These are phyloP conservation scores for Trametes maxima DNA, from an alignment of 768 basidiomycete species.

Conservation along the genomic window DNA sequence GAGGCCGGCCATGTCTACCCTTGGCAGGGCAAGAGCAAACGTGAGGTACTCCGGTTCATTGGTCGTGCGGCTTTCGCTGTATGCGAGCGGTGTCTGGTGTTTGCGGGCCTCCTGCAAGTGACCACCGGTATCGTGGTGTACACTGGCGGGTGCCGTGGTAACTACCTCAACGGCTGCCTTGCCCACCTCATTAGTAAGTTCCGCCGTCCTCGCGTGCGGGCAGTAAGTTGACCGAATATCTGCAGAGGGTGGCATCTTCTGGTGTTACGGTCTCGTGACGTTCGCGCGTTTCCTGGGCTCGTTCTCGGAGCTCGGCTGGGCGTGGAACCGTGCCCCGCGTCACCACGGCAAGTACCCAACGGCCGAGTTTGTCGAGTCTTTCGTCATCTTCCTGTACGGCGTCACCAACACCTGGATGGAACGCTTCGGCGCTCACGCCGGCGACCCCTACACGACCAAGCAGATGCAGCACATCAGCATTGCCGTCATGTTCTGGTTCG, in stretches of 20 bases:
- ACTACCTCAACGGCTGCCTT: constrained; percentile 79
- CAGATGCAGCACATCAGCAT: constrained; percentile 94
- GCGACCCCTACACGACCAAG: constrained; percentile 87
- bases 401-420: constrained; percentile 97
- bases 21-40: constrained; percentile 22
- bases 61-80: constrained; percentile 52
- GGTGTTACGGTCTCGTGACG: constrained; percentile 84
- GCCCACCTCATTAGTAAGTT: constrained; percentile 89
- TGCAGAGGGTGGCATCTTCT: constrained; percentile 88
- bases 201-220: background rate
- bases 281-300: constrained; percentile 96
- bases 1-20: constrained; percentile 31
- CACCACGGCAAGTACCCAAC: constrained; percentile 47
- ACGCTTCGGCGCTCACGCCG: constrained; percentile 79
- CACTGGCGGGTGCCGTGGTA: constrained; percentile 82
- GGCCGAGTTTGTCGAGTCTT: constrained; percentile 78
- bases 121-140: constrained; percentile 78
- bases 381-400: constrained; percentile 87
- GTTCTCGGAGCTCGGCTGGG: constrained; percentile 87
- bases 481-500: constrained; percentile 96
- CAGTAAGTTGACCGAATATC: constrained; percentile 6
- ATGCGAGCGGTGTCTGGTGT: constrained; percentile 63
- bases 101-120: constrained; percentile 69
- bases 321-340: constrained; percentile 79
- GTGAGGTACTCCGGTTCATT: constrained; percentile 41